Percentiles rank a stretch among this genome's conserved stretches.
These are phyloP conservation scores for Ambrosiella beaveri DNA, from an alignment of 2,329 filamentous ascomycete genomes.

Conservation along the genomic window DNA sequence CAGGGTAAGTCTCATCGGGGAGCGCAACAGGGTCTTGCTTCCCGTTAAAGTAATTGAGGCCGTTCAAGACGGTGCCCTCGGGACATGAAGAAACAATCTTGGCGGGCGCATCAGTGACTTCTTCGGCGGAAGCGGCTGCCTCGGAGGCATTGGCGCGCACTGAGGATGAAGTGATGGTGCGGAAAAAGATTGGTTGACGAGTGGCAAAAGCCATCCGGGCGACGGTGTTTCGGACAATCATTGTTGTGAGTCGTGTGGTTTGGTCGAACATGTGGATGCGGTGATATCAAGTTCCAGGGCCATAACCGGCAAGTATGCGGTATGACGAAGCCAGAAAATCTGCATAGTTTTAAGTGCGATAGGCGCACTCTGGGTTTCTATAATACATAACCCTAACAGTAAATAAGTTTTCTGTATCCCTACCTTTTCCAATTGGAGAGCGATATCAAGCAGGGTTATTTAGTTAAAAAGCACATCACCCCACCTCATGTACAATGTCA, in stretches of 20 bases:
- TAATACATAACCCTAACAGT: background rate
- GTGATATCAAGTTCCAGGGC: background rate
- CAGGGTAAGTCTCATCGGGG: conserved; percentile 59
- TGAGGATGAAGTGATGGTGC: conserved; percentile 7
- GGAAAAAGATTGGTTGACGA: conserved; percentile 5
- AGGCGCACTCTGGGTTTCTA: background rate
- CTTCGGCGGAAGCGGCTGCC: conserved; percentile 6
- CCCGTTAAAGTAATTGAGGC: conserved; percentile 63
- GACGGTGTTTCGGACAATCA: conserved; percentile 16
- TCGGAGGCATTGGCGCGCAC: conserved; percentile 3
- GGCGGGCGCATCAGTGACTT: conserved; percentile 15
- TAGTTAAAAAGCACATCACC: too few relatives aligned
- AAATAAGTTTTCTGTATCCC: background rate
- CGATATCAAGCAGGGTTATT: too few relatives aligned
- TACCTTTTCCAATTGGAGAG: background rate
- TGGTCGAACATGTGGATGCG: background rate
- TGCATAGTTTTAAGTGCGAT: background rate
- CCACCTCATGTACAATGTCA: too few relatives aligned
- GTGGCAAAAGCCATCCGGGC: background rate
- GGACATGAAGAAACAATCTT: conserved; percentile 30
- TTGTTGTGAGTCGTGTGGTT: conserved; percentile 1
- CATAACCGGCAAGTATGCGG: background rate
- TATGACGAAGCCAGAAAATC: conserved; percentile 8
- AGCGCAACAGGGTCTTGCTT: conserved; percentile 55
- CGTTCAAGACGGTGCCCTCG: conserved; percentile 52